phyloP scores from a whole-genome alignment of 176 grass and related monocot genomes.

The Oryza punctata region DNA sequence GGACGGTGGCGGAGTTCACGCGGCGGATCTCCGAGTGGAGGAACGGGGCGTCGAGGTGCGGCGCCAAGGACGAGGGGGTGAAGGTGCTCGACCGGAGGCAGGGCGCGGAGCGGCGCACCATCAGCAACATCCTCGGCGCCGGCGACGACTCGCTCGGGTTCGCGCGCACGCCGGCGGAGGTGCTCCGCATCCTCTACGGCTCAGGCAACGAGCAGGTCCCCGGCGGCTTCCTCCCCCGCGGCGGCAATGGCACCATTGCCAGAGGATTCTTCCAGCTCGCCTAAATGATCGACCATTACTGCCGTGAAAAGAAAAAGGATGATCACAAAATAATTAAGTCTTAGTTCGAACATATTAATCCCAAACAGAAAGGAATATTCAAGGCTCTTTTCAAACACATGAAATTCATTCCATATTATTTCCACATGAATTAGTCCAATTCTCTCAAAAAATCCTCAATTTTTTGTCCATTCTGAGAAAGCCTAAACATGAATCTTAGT shows the following conservation, averaged over 20 bases:
- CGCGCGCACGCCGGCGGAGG: constrained; percentile 63
- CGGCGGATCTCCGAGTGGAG: constrained; percentile 52
- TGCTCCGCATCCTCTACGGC: constrained; percentile 75
- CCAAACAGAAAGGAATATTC: too few relatives aligned
- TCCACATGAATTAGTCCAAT: too few relatives aligned
- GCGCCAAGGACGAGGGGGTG: constrained; percentile 73
- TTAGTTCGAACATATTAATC: too few relatives aligned
- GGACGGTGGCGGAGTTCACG: constrained; percentile 75
- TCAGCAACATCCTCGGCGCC: constrained; percentile 69
- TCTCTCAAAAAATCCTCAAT: too few relatives aligned
- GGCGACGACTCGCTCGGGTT: constrained; percentile 63
- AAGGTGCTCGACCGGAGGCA: constrained; percentile 42
- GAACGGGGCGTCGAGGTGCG: constrained; percentile 50
- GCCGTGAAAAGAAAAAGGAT: too few relatives aligned
- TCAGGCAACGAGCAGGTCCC: constrained; percentile 58
- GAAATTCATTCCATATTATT: too few relatives aligned
- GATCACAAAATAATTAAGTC: too few relatives aligned
- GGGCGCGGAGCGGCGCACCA: constrained; percentile 57
- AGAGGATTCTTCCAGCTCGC: constrained; percentile 51
- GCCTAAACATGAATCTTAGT: too few relatives aligned
- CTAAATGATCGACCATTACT: neutral
- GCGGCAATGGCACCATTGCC: constrained; percentile 66
- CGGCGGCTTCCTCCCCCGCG: constrained; percentile 67
- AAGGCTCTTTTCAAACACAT: too few relatives aligned
- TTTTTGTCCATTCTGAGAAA: too few relatives aligned